Evolutionary conservation across 768 basidiomycete genomes (phyloP), one percentile per base, ranked within the genome.

Genomic region (Boletales sp.): DNA sequence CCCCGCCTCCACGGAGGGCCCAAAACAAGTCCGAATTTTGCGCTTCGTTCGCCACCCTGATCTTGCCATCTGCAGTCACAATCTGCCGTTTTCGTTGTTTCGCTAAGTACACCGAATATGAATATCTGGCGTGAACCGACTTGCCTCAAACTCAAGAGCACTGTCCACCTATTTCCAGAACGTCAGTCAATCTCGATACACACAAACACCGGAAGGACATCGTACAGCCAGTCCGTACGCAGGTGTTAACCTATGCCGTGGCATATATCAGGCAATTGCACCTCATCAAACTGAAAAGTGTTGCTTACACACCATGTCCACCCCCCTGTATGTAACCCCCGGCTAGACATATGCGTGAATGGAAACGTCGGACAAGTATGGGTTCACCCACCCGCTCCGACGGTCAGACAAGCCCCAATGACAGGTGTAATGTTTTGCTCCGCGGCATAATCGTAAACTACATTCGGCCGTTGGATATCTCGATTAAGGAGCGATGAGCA

Each of bases 1-100:
- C 76, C 0, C 80, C 80, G 0, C 75, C 77, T 8, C 79, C 80
- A 27, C 78, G 67, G 19, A 80, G 55, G 2, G 80, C 81, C 75
- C 77, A 81, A 61, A 78, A 81, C 6, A 82, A 66, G 48, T 81
- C 76, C 3, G 66, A 8, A 56, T 80, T 68, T 35, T 69, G 65
- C 50, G 67, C 65, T 2, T 62, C 58, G 50, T 80, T 82, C 17
- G 63, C 74, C 0, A 57, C 69, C 43, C 73, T 59, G 27, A 69
- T 55, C 6, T 66, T 47, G 4, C 77, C 79, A 35, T 68, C 60
- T 1, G 76, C 65, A 12, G 68, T 75, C 7, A 81, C 74, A 10
- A 78, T 52, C 7, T 63, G 38, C 5, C 21, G n/a, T 38, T 15
- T 12, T 14, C 7, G 37, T 15, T 38, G 12, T 4, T 34, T 34